Percentiles rank a stretch among this genome's conserved stretches.
These are phyloP conservation scores for Fusarium tuaranense DNA, from an alignment of 2,329 filamentous ascomycete species.

Conservation along the genomic window DNA sequence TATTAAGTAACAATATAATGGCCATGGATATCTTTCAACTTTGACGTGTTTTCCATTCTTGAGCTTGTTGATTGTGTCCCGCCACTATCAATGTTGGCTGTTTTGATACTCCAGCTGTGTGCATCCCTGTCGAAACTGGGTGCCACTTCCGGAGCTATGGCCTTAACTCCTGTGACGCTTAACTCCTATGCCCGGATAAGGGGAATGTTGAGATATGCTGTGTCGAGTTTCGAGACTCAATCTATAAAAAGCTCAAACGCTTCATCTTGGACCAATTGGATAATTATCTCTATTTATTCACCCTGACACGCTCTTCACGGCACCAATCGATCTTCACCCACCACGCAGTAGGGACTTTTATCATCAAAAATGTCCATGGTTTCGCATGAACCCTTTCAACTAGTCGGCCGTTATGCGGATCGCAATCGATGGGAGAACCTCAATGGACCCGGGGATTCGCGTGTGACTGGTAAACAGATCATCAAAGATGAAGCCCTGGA, in stretches of 20 bases:
- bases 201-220: not conserved
- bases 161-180: not conserved
- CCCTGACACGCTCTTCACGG: too few species aligned
- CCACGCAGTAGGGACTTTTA: too few species aligned
- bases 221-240: not conserved
- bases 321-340: too few species aligned
- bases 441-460: not conserved
- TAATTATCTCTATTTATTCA: too few species aligned
- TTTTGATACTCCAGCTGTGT: not conserved
- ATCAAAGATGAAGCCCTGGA: not conserved
- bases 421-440: not conserved
- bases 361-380: not conserved
- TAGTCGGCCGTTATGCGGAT: not conserved
- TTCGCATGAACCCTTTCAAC: not conserved
- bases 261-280: not conserved
- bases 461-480: not conserved
- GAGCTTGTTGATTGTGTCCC: not conserved
- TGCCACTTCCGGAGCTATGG: not conserved
- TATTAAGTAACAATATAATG: not conserved
- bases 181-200: not conserved
- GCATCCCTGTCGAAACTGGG: not conserved
- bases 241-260: not conserved
- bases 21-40: too few species aligned
- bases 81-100: not conserved
- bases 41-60: not conserved